Base-by-base conservation (phyloP, 495 filamentous ascomycete species). In the Copromyces sp. region DNA sequence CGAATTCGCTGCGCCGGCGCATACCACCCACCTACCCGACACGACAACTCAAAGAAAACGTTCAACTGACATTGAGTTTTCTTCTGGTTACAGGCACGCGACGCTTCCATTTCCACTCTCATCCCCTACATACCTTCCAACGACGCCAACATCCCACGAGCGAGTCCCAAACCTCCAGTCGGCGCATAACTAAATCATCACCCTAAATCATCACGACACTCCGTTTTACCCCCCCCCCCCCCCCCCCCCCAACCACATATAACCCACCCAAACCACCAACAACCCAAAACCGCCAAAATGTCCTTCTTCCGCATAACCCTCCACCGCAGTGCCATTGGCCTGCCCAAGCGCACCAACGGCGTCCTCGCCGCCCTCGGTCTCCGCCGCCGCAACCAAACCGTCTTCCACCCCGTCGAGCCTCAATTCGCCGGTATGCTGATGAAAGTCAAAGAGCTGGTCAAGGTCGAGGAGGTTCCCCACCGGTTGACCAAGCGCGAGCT, bases 301-400 rank as follows among this genome's bases (percentile, higher is more conserved):
- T 88, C 91, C 73, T 98, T 87, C 87, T 99, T 98, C 88, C 91
- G 93, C 77, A 93, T 99, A 79, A 98, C 94, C 75, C 93, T 98
- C 75, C 85, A 95, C 79, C 94, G 96, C 77, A 94, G 91, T 73
- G 90, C 91, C 73, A 99, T 99, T 83, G 96, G 96, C 77, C 89
- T 99, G 69, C 94, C 96, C 11, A 82, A 89, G 76, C 90, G 92
- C 77, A 92, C 90, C 74, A 88, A 88, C 82, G 94, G 91, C 76
- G 93, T 97, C 69, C 91, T 99, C 69, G 87, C 89, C 76, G 92
- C 96, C 9, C 90, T 99, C 40, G 96, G 96, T 37, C 88, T 99
- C 45, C 92, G 91, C 72, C 93, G 93, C 80, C 91, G 95, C 75
- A 91, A 91, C 87, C 88, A 87, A 74, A 95, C 92, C 72, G 96